phyloP scores from a whole-genome alignment of 2,329 filamentous ascomycete species.

The Grosmannia clavigera region DNA sequence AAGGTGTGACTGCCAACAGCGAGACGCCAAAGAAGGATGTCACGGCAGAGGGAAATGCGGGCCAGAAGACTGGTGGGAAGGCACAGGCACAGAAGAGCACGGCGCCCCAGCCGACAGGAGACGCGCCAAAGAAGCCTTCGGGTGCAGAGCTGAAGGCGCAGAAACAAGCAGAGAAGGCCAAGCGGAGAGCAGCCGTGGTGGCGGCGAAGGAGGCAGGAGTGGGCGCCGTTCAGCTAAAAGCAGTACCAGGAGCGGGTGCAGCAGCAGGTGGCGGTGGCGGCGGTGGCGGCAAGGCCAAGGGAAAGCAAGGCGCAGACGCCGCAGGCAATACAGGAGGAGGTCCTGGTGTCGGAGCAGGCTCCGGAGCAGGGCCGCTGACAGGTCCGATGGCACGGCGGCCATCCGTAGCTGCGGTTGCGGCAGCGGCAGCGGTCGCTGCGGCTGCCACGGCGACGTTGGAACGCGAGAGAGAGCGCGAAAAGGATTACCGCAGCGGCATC shows the following conservation, averaged over 20 bases:
- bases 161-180: slow-evolving; percentile 84
- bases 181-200: slow-evolving; percentile 63
- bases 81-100: background rate
- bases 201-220: slow-evolving; percentile 33
- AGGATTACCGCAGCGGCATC: slow-evolving; percentile 51
- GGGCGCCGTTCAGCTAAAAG: slow-evolving; percentile 29
- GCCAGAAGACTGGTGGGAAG: background rate
- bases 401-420: background rate
- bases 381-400: slow-evolving; percentile 1
- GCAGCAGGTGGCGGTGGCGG: slow-evolving; percentile 16
- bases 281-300: slow-evolving; percentile 6
- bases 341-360: background rate
- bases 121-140: slow-evolving; percentile 42
- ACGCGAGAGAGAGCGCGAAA: slow-evolving; percentile 36
- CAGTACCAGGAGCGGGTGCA: slow-evolving; percentile 29
- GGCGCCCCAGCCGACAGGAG: background rate
- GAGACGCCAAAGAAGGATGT: background rate
- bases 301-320: background rate
- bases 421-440: slow-evolving; percentile 10
- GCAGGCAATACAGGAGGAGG: background rate
- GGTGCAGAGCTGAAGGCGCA: slow-evolving; percentile 77
- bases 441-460: slow-evolving; percentile 21
- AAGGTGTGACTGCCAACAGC: background rate
- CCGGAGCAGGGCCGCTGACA: background rate
- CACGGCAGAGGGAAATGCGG: background rate